phyloP scores from a whole-genome alignment of 352 stramenopile genomes.

The Pythium diclinum region DNA sequence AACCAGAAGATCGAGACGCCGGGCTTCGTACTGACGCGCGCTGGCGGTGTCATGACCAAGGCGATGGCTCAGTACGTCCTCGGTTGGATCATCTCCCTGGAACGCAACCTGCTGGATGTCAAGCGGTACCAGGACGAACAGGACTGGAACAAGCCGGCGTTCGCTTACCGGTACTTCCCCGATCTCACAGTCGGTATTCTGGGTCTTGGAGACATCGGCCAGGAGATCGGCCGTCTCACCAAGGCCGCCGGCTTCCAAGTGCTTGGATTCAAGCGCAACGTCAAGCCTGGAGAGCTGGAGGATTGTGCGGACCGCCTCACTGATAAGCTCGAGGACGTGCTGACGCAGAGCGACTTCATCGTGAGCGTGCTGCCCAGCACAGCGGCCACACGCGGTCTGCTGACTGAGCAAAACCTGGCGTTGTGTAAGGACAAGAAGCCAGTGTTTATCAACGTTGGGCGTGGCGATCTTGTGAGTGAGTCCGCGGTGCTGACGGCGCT shows the following conservation, averaged over 20 bases:
- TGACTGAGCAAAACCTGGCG: slow-evolving; percentile 48
- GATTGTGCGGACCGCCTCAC: slow-evolving; percentile 40
- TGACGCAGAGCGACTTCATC: slow-evolving; percentile 67
- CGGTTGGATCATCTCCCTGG: slow-evolving; percentile 60
- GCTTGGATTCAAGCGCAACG: slow-evolving; percentile 60
- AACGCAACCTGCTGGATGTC: slow-evolving; percentile 60
- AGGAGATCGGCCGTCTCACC: slow-evolving; percentile 48
- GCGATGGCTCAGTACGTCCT: slow-evolving; percentile 71
- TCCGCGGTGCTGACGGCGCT: slow-evolving; percentile 54
- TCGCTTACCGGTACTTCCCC: slow-evolving; percentile 45
- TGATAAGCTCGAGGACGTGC: slow-evolving; percentile 45
- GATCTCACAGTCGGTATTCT: slow-evolving; percentile 58
- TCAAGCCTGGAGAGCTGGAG: slow-evolving; percentile 25
- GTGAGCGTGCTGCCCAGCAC: slow-evolving; percentile 85
- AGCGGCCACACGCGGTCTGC: slow-evolving; percentile 50
- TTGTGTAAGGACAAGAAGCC: slow-evolving; percentile 44
- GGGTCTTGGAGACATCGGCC: slow-evolving; percentile 56
- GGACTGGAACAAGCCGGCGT: slow-evolving; percentile 33
- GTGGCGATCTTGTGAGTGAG: slow-evolving; percentile 78
- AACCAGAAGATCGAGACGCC: slow-evolving; percentile 17
- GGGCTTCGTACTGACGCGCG: slow-evolving; percentile 50
- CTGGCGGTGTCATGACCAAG: slow-evolving; percentile 49
- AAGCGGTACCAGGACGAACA: slow-evolving; percentile 35
- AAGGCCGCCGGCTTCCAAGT: slow-evolving; percentile 60
- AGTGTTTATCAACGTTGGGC: slow-evolving; percentile 86